Conservation (phyloP, 306 rosid species). For the Malus sieversii region DNA sequence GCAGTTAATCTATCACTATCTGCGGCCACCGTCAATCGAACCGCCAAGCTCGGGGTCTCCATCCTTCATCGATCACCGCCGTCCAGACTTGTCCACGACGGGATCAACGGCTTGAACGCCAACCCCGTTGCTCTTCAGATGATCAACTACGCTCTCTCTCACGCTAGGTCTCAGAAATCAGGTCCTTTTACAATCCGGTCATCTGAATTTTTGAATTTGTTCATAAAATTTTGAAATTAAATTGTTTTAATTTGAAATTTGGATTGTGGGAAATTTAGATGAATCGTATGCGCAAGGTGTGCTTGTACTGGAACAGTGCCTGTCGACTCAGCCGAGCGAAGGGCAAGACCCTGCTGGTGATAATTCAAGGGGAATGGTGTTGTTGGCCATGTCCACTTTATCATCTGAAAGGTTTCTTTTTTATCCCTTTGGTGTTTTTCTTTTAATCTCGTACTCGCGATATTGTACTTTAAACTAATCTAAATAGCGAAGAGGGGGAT, state of each 20-base stretch:
- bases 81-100: conserved; percentile 40
- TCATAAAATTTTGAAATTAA: neutral
- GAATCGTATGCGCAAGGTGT: conserved; percentile 66
- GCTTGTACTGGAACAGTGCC: conserved; percentile 67
- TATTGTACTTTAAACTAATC: too few species aligned
- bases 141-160: conserved; percentile 69
- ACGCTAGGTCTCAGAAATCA: conserved; percentile 69
- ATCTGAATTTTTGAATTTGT: neutral
- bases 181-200: conserved; percentile 27
- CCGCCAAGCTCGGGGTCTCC: conserved; percentile 19
- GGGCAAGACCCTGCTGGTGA: conserved; percentile 37
- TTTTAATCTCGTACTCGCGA: too few species aligned
- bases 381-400: conserved; percentile 71
- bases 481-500: too few species aligned
- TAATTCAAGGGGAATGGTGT: conserved; percentile 58
- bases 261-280: conserved; percentile 27
- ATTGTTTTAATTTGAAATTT: neutral
- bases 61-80: conserved; percentile 9
- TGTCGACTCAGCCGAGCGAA: conserved; percentile 45
- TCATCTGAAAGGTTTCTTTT: conserved; percentile 60
- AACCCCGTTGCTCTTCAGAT: conserved; percentile 56
- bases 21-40: conserved; percentile 19
- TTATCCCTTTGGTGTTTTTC: too few species aligned
- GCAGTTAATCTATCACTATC: conserved; percentile 34
- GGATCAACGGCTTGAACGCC: conserved; percentile 30